Percentiles rank a stretch among this genome's conserved stretches.
phyloP scores from a whole-genome alignment of 148 eudicot genomes.

The Suaeda aralocaspica region DNA sequence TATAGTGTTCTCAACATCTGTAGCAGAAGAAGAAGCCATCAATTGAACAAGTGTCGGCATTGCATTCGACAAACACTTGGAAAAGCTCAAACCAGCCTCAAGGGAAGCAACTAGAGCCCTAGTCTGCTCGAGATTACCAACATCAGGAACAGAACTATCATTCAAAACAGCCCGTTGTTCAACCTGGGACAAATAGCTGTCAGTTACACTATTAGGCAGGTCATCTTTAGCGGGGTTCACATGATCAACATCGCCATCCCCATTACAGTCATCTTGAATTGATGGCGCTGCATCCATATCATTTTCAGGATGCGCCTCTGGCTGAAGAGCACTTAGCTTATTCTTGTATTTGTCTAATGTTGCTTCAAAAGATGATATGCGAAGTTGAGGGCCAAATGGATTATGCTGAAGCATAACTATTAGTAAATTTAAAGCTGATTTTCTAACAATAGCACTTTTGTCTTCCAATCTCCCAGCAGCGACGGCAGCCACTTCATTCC shows the following conservation, averaged over 20 bases:
- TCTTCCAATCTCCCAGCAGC: constrained; percentile 97
- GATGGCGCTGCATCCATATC: constrained; percentile 36
- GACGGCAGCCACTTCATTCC: constrained; percentile 90
- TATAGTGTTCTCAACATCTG: constrained; percentile 90
- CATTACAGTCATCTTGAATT: constrained; percentile 36
- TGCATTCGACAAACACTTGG: constrained; percentile 67
- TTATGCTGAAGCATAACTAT: constrained; percentile 95
- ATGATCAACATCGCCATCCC: constrained; percentile 58
- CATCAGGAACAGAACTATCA: constrained; percentile 74
- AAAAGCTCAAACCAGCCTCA: constrained; percentile 85
- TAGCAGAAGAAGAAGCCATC: constrained; percentile 95
- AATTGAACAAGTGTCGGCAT: constrained; percentile 91
- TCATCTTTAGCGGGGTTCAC: constrained; percentile 36
- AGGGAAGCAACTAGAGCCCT: constrained; percentile 88
- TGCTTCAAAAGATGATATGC: constrained; percentile 76
- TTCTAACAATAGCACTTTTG: constrained; percentile 88
- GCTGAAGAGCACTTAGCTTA: constrained; percentile 72
- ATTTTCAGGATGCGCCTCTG: constrained; percentile 40
- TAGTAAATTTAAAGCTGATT: constrained; percentile 80
- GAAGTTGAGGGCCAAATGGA: constrained; percentile 97
- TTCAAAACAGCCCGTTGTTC: constrained; percentile 37
- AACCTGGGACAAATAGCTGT: constrained; percentile 60
- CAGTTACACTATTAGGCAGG: constrained; percentile 64
- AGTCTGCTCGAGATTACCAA: constrained; percentile 95
- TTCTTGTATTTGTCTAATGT: constrained; percentile 76